phyloP scores from a whole-genome alignment of 306 rosid genomes.

The Trifolium repens region DNA sequence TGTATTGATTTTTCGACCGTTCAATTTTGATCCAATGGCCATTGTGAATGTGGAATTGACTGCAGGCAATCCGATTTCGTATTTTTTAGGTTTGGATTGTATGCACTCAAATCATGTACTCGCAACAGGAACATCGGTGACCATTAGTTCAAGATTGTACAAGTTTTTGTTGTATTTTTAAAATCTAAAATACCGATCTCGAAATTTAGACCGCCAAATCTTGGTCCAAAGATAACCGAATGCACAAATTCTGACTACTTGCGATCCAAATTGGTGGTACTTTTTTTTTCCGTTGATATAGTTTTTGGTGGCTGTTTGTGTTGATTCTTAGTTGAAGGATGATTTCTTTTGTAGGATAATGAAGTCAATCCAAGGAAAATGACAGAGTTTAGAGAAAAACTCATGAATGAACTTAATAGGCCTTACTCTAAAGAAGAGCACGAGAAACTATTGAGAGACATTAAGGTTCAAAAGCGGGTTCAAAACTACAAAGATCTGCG shows the following conservation, averaged over 20 bases:
- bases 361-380: slow-evolving; percentile 6
- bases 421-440: slow-evolving; percentile 50
- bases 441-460: slow-evolving; percentile 16
- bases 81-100: not conserved
- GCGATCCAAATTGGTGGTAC: not conserved
- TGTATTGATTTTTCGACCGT: not conserved
- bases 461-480: slow-evolving; percentile 40
- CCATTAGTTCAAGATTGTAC: not conserved
- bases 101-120: not conserved
- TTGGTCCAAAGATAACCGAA: not conserved
- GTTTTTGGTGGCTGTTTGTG: slow-evolving; percentile 2
- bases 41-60: not conserved
- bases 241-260: not conserved
- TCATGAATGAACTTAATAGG: slow-evolving; percentile 36
- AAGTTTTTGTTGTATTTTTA: not conserved
- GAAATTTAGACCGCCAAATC: not conserved
- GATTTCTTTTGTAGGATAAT: slow-evolving; percentile 7
- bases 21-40: not conserved
- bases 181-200: not conserved
- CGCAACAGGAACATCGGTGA: not conserved
- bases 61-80: not conserved
- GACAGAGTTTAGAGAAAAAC: slow-evolving; percentile 36
- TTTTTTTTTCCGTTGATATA: not conserved
- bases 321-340: slow-evolving; percentile 38
- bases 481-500: slow-evolving; percentile 40